phyloP scores from a whole-genome alignment of 495 filamentous ascomycete species.

The Cenococcum geophilum region DNA sequence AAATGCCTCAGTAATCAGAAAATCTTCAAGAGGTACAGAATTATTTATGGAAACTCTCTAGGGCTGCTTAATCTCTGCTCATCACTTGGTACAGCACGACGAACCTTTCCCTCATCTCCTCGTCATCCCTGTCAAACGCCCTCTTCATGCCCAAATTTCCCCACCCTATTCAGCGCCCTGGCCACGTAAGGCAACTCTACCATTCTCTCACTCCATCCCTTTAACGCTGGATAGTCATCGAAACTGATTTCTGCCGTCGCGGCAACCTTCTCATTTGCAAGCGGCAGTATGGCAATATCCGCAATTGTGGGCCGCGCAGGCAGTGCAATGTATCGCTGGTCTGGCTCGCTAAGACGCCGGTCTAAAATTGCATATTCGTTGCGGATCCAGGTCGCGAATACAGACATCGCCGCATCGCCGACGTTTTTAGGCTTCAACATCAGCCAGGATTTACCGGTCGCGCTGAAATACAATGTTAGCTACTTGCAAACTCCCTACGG shows the following conservation, averaged over 20 bases:
- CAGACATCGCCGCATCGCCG: not conserved
- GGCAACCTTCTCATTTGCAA: constrained; percentile 18
- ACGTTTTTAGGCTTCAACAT: constrained; percentile 2
- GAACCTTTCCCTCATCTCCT: not conserved
- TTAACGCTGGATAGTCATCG: constrained; percentile 7
- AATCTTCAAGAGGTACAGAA: not conserved
- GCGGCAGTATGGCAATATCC: constrained; percentile 16
- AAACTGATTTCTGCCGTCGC: constrained; percentile 14
- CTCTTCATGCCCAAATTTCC: constrained; percentile 1
- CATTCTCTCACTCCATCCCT: constrained; percentile 14
- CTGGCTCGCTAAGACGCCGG: constrained; percentile 2
- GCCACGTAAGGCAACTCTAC: not conserved
- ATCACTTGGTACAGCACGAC: not conserved
- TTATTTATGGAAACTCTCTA: not conserved
- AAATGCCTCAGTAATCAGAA: too few relatives aligned
- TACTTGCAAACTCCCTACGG: too few relatives aligned
- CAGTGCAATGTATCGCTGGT: constrained; percentile 16
- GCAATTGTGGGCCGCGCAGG: constrained; percentile 15
- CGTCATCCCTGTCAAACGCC: not conserved
- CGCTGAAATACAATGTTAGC: not conserved
- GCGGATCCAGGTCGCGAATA: constrained; percentile 5
- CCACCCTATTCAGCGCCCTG: not conserved
- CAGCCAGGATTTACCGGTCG: constrained; percentile 17
- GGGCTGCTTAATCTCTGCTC: too few relatives aligned
- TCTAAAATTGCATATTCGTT: constrained; percentile 15